These are phyloP conservation scores for Herpetospermum pedunculosum DNA, from an alignment of 306 rosid genomes.

Conservation along the genomic window DNA sequence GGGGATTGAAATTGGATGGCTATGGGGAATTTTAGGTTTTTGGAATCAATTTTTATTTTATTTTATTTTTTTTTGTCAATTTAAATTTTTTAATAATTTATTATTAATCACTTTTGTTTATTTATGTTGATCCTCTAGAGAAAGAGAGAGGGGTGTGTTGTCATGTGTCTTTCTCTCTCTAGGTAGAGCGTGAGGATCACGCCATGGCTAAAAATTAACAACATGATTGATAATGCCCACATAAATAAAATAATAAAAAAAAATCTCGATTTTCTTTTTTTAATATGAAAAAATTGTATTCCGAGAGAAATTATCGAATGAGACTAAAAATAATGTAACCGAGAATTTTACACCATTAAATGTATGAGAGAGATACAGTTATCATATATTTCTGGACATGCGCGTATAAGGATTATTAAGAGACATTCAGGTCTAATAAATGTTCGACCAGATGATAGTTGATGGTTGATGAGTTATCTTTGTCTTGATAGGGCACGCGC, in stretches of 20 bases:
- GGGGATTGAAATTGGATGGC: conserved; percentile 27
- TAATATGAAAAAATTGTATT: not conserved
- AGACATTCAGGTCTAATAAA: too few species aligned
- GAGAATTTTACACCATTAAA: too few species aligned
- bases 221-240: not conserved
- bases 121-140: not conserved
- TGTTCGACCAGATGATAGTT: too few species aligned
- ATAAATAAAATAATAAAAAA: not conserved
- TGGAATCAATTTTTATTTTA: conserved; percentile 4
- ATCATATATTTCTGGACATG: too few species aligned
- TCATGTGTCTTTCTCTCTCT: not conserved
- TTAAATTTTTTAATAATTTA: too few species aligned
- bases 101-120: too few species aligned
- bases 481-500: not conserved
- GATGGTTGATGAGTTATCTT: too few species aligned
- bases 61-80: too few species aligned
- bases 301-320: not conserved
- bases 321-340: too few species aligned
- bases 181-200: not conserved
- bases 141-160: not conserved
- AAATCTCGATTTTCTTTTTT: too few species aligned
- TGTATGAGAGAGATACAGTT: too few species aligned
- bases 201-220: not conserved
- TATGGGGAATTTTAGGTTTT: conserved; percentile 12
- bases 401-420: too few species aligned